Conservation (phyloP, 352 stramenopile genomes). For the Halophytophthora batemanensis region DNA sequence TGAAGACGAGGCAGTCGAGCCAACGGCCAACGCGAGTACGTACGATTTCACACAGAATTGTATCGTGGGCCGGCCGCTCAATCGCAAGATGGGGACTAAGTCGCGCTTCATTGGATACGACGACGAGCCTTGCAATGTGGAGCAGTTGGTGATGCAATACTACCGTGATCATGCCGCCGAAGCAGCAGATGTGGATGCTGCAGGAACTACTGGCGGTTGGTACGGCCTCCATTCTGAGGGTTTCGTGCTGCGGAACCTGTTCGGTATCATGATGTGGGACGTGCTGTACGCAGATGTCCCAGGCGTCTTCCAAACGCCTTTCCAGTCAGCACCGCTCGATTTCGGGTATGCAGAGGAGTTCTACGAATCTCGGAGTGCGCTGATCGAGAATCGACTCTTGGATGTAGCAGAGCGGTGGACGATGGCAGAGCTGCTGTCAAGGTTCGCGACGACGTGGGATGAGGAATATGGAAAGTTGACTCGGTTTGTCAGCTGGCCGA, state of each 20-base stretch:
- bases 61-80: slow-evolving; percentile 71
- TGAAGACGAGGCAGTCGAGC: slow-evolving; percentile 10
- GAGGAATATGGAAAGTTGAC: slow-evolving; percentile 49
- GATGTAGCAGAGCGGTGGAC: slow-evolving; percentile 40
- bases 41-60: slow-evolving; percentile 45
- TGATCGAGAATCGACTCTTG: slow-evolving; percentile 46
- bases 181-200: neutral
- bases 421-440: slow-evolving; percentile 38
- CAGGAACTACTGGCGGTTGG: slow-evolving; percentile 47
- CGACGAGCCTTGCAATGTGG: slow-evolving; percentile 79
- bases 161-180: slow-evolving; percentile 37
- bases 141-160: slow-evolving; percentile 83
- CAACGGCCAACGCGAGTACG: neutral
- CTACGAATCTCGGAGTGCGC: slow-evolving; percentile 31
- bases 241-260: slow-evolving; percentile 60
- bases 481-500: slow-evolving; percentile 65
- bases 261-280: slow-evolving; percentile 89
- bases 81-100: slow-evolving; percentile 73
- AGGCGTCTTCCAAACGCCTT: slow-evolving; percentile 87
- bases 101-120: slow-evolving; percentile 87
- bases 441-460: slow-evolving; percentile 35
- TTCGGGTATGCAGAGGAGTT: slow-evolving; percentile 66
- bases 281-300: slow-evolving; percentile 74
- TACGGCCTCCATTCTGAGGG: slow-evolving; percentile 87
- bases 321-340: slow-evolving; percentile 66